phyloP scores from a whole-genome alignment of 2,329 filamentous ascomycete genomes.

The Calonectria montana region DNA sequence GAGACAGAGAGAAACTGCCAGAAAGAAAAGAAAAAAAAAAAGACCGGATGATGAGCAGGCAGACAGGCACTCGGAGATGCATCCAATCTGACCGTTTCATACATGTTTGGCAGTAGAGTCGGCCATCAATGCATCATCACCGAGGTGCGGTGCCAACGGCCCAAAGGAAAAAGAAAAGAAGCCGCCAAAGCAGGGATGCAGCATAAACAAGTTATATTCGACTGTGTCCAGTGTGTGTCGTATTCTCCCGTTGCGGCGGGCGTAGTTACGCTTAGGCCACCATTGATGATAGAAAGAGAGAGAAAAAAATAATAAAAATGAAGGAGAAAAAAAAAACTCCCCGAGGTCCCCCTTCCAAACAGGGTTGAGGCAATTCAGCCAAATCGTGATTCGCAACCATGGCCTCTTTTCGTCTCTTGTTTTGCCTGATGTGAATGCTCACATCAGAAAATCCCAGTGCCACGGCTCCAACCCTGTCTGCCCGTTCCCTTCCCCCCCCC shows the following conservation, averaged over 20 bases:
- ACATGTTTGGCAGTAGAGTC: no score
- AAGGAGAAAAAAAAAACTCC: neutral
- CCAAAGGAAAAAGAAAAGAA: neutral
- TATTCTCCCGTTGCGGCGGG: neutral
- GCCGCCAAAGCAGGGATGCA: neutral
- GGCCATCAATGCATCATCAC: neutral
- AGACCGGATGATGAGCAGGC: neutral
- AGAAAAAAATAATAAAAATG: neutral
- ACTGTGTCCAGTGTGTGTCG: neutral
- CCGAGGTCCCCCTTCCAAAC: neutral
- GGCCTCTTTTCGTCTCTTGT: neutral
- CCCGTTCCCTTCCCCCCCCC: neutral
- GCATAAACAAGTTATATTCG: neutral
- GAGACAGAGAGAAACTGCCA: neutral
- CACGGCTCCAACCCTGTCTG: neutral
- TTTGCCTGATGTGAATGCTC: neutral
- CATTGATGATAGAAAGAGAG: neutral
- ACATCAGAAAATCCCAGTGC: neutral
- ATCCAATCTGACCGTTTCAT: neutral
- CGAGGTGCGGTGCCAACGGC: neutral
- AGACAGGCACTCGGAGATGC: neutral
- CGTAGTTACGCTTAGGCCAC: slow-evolving; percentile 1
- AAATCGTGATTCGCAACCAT: neutral
- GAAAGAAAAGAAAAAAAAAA: neutral
- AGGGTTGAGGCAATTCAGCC: slow-evolving; percentile 7